Base-by-base conservation (phyloP, 2,329 filamentous ascomycete species). In the Colletotrichum filicis region DNA sequence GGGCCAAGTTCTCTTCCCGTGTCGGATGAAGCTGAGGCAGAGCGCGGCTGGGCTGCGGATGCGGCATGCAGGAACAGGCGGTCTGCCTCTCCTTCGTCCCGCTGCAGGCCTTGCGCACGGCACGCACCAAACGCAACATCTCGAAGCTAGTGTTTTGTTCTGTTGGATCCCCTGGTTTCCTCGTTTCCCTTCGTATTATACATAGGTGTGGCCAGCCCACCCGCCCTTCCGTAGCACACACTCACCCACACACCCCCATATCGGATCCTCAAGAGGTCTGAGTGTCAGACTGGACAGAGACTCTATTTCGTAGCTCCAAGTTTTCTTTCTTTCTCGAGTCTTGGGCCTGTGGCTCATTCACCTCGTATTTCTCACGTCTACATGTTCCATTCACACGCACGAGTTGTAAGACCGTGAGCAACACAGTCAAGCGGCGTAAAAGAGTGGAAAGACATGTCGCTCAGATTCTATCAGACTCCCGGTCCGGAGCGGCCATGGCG, bases 381-480 rank as follows among this genome's bases (percentile, higher is more conserved):
- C 32, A 65, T 26, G 16, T 30, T 28, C 53, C 26, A 62, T 28
- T 22, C 64, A 26, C 28, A 46, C 57, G 26, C 55, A 46, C 26
- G 26, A 57, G 32, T 24, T 16, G 24, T 60, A 5, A 35, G 30
- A 24, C 35, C 24, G 30, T 37, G 52, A 66, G 14, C 26, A 7
- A 32, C n/a, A n/a, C 11, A 52, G 5, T 42, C 28, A 37, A 32
- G 35, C 37, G 53, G 59, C 28, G 52, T 35, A 62, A n/a, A 35
- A 63, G 28, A 35, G 58, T 42, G 56, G 58, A 14, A 32, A 61
- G 53, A 22, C 42, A 75, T 75, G 74, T 74, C 74, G 24, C 69
- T 75, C 53, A 75, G 62, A 19, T 74, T 74, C 58, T 75, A 75
- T 68, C 72, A 59, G 30, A 70, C 60, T 35, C 66, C 71, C 22